Conservation (phyloP, 805 yeast genomes). For the Pichia scutulata region DNA sequence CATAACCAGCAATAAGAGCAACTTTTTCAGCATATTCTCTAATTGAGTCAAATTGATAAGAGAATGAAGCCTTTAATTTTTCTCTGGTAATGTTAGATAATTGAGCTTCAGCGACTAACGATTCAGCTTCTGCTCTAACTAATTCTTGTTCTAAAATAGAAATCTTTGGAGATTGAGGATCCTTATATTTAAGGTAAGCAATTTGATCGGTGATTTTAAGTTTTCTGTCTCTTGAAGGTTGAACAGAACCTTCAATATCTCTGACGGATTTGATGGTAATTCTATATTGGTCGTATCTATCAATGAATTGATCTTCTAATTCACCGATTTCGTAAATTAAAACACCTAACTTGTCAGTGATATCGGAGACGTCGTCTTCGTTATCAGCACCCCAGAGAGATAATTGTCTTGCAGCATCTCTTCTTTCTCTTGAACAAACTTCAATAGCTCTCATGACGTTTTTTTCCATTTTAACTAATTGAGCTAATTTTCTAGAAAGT, state of each 20-base stretch:
- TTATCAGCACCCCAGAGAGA: constrained; percentile 83
- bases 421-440: constrained; percentile 67
- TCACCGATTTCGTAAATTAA: constrained; percentile 77
- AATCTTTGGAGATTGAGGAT: constrained; percentile 77
- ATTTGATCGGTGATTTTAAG: constrained; percentile 79
- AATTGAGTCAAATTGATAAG: constrained; percentile 77
- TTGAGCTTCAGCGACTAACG: constrained; percentile 87
- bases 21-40: constrained; percentile 82
- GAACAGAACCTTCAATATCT: constrained; percentile 81
- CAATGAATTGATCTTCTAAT: constrained; percentile 80
- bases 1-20: constrained; percentile 83
- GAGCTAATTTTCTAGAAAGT: constrained; percentile 64
- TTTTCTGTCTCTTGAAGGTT: constrained; percentile 83
- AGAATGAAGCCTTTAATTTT: constrained; percentile 75
- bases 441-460: constrained; percentile 75
- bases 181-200: constrained; percentile 77
- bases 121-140: constrained; percentile 89
- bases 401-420: constrained; percentile 75
- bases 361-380: constrained; percentile 79
- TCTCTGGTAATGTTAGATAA: constrained; percentile 83
- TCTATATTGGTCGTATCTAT: constrained; percentile 80
- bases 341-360: constrained; percentile 82
- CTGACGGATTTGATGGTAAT: constrained; percentile 72
- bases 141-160: constrained; percentile 79
- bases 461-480: constrained; percentile 73